Evolutionary conservation across 2,329 filamentous ascomycete genomes (phyloP), one percentile per base, ranked within the genome.

Genomic region (Metarhizium guizhouense): DNA sequence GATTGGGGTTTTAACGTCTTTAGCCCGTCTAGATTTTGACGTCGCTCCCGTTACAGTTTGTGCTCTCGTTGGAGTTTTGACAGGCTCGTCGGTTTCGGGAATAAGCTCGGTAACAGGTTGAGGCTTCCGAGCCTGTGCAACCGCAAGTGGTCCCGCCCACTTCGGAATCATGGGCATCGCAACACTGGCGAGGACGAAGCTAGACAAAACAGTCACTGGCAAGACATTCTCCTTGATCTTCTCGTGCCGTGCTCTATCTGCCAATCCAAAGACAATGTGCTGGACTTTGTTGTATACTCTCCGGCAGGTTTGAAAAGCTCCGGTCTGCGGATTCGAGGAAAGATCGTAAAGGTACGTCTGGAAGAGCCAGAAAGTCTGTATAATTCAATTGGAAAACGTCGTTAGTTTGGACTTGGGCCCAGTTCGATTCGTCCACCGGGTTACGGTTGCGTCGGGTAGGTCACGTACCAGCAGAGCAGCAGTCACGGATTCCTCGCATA

Each of bases 201-300:
- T 92, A 42, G 87, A 86, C 38, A 94, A 80, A 2, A 94, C 85
- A 6, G 87, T 89, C 54, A 93, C 88, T 7, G 89, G 89, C 43
- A 93, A 71, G 6, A 87, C 79, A 68, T 94, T 94, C 70, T 93
- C 88, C 67, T 84, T 86, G 68, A 94, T 91, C 73, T 86, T 87
- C 63, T 90, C 87, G 61, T 84, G 78, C 56, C 84, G 80, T 58
- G 78, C 78, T 30, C 81, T 78, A 65, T 93, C 88, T 38, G 85
- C 79, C 29, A 87, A 77, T 20, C 89, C 89, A 69, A 94, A 94
- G 30, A 94, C 88, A 63, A 94, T 90, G 70, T 90, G 85, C 71
- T 94, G 89, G 43, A 94, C 88, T 71, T 90, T 90, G 73, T 94
- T 94, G 75, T 92, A 93, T 62, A 94, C 84, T 65, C 90, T 79